Percentiles rank a stretch among this genome's conserved stretches.
Evolutionary conservation across 257 asterid species (phyloP).

Genomic region (Leptodermis oblonga): DNA sequence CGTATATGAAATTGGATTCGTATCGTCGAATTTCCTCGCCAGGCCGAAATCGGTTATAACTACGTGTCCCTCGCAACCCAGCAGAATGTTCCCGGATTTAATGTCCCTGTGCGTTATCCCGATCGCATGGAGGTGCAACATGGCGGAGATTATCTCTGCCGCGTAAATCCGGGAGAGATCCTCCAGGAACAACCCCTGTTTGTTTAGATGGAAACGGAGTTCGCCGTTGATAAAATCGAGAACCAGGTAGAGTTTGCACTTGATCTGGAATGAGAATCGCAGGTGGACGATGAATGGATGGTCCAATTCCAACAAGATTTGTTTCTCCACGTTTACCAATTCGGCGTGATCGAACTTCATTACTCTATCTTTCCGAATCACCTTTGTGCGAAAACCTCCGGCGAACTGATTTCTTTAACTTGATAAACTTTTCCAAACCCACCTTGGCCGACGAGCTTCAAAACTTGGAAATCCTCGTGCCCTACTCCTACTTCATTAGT

Average conservation of each 20-base stretch:
- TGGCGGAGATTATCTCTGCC: slow-evolving; percentile 77
- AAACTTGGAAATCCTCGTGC: slow-evolving; percentile 55
- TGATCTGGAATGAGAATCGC: slow-evolving; percentile 75
- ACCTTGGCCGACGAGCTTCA: slow-evolving; percentile 75
- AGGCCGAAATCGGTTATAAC: slow-evolving; percentile 75
- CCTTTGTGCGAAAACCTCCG: slow-evolving; percentile 72
- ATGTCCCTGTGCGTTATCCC: slow-evolving; percentile 84
- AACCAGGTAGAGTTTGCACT: slow-evolving; percentile 63
- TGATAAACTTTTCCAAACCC: slow-evolving; percentile 77
- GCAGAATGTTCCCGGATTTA: slow-evolving; percentile 69
- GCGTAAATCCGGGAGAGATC: slow-evolving; percentile 62
- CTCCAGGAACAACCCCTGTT: slow-evolving; percentile 68
- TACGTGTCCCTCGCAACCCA: slow-evolving; percentile 74
- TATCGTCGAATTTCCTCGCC: slow-evolving; percentile 53
- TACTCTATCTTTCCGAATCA: slow-evolving; percentile 59
- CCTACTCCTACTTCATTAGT: background rate
- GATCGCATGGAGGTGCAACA: slow-evolving; percentile 59
- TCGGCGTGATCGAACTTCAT: slow-evolving; percentile 58
- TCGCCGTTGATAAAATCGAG: slow-evolving; percentile 74
- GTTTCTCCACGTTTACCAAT: slow-evolving; percentile 66
- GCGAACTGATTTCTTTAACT: slow-evolving; percentile 52
- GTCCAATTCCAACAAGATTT: slow-evolving; percentile 51
- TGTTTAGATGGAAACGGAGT: slow-evolving; percentile 67
- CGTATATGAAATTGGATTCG: slow-evolving; percentile 45
- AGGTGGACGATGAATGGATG: slow-evolving; percentile 71